A percentile compares a stretch with the other conserved stretches of the same genome.
Conservation (phyloP, 805 yeast species). For the Ogataea zsoltii region DNA sequence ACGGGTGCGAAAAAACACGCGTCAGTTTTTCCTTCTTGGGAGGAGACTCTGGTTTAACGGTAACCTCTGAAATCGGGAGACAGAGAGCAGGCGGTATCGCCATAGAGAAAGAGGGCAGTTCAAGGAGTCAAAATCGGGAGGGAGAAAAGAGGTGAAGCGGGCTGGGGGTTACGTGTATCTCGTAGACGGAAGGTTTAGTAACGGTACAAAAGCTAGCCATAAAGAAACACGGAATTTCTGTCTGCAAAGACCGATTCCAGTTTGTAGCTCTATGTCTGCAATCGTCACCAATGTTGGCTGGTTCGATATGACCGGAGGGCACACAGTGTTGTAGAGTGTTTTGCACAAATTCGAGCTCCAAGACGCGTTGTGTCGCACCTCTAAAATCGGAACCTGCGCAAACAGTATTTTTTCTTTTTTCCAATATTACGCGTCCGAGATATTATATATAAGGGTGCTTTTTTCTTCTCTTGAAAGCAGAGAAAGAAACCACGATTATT, state of each 20-base stretch:
- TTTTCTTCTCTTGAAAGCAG: background rate
- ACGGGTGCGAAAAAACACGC: slow-evolving; percentile 5
- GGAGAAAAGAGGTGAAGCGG: too few relatives aligned
- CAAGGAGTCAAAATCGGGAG: background rate
- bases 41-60: slow-evolving; percentile 4
- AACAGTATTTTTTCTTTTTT: slow-evolving; percentile 2
- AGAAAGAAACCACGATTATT: background rate
- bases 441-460: background rate
- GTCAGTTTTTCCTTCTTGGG: slow-evolving; percentile 8
- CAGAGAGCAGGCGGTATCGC: background rate
- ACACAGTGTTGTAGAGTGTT: background rate
- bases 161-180: too few relatives aligned
- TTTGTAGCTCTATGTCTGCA: too few relatives aligned
- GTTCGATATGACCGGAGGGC: background rate
- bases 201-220: too few relatives aligned
- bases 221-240: too few relatives aligned
- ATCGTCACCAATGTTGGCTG: too few relatives aligned
- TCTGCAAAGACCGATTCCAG: too few relatives aligned
- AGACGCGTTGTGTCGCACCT: slow-evolving; percentile 1
- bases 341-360: background rate
- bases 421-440: slow-evolving; percentile 4
- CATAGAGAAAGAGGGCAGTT: background rate
- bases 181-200: too few relatives aligned
- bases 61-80: slow-evolving; percentile 3
- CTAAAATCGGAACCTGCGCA: slow-evolving; percentile 2